Percentiles rank a stretch among this genome's conserved stretches.
Conservation (phyloP, 192 early-diverging fungal species). For the Coemansia sp. region DNA sequence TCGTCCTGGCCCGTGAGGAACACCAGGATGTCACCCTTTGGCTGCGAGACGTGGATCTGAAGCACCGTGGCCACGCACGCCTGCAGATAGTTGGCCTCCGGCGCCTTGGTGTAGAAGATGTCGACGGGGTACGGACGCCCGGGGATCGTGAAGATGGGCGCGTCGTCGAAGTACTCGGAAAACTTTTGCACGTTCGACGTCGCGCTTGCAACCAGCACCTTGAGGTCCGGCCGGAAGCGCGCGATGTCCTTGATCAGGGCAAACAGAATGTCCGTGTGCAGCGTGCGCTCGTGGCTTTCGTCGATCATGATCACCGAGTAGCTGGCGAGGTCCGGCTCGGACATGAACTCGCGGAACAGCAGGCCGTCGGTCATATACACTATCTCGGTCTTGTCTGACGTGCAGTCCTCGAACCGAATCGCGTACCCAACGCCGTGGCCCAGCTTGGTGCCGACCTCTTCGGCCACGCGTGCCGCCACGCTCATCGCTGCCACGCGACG, state of each 20-base stretch:
- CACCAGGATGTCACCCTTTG: constrained; percentile 86
- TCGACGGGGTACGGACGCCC: constrained; percentile 92
- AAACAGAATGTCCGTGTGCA: constrained; percentile 96
- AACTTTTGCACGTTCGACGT: constrained; percentile 98
- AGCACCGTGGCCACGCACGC: constrained; percentile 91
- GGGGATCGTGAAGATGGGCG: constrained; percentile 91
- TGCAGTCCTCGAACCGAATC: constrained; percentile 98
- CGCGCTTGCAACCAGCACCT: constrained; percentile 92
- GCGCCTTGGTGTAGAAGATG: constrained; percentile 92
- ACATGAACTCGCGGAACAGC: constrained; percentile 95
- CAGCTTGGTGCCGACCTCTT: constrained; percentile 92
- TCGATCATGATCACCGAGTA: constrained; percentile 97
- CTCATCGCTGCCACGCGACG: constrained; percentile 97
- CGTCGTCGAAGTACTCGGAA: constrained; percentile 90
- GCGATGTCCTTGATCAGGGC: constrained; percentile 96
- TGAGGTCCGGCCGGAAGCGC: constrained; percentile 89
- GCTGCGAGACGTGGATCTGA: constrained; percentile 89
- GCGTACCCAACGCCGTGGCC: constrained; percentile 94
- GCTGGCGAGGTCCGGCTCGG: constrained; percentile 85
- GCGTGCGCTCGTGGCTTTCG: constrained; percentile 96
- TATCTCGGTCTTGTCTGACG: constrained; percentile 87
- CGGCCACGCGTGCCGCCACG: constrained; percentile 94
- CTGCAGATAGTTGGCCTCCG: constrained; percentile 93
- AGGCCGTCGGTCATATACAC: constrained; percentile 99
- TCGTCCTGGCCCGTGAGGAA: constrained; percentile 99